A percentile compares a stretch with the other conserved stretches of the same genome.
Conservation (phyloP, 495 filamentous ascomycete species). For the Bathelium albidoporum region DNA sequence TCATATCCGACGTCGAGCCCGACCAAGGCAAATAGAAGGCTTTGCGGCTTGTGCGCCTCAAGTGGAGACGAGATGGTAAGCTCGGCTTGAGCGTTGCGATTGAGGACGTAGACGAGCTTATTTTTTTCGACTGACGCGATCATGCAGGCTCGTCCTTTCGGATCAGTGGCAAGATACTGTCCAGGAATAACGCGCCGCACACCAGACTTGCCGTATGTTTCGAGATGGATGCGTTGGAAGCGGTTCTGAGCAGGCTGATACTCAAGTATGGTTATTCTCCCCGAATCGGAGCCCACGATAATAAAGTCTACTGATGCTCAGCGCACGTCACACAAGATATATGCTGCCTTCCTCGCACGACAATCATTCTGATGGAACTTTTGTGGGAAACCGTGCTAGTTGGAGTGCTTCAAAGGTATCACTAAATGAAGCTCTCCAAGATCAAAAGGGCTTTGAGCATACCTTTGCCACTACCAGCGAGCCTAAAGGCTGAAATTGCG, state of each 20-base stretch:
- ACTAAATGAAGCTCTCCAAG: conserved; percentile 64
- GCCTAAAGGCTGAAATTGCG: conserved; percentile 71
- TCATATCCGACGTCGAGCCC: conserved; percentile 92
- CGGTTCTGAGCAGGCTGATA: conserved; percentile 79
- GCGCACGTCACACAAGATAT: conserved; percentile 38
- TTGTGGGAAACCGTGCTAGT: conserved; percentile 35
- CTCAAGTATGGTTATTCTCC: conserved; percentile 87
- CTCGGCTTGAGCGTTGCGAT: conserved; percentile 87
- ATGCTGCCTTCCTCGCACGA: conserved; percentile 6
- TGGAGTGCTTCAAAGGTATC: conserved; percentile 67
- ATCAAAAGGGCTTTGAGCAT: conserved; percentile 33
- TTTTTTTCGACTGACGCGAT: conserved; percentile 96
- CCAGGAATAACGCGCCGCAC: conserved; percentile 87
- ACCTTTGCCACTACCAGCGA: conserved; percentile 96
- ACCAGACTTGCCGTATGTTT: conserved; percentile 98
- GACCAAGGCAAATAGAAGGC: conserved; percentile 74
- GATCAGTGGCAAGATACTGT: conserved; percentile 88
- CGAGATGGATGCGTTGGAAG: conserved; percentile 81
- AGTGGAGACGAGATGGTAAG: conserved; percentile 93
- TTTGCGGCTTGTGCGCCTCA: conserved; percentile 96
- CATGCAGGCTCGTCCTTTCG: conserved; percentile 88
- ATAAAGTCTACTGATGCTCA: conserved; percentile 80
- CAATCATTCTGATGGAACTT: background rate
- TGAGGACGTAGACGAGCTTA: conserved; percentile 97
- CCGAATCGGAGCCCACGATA: conserved; percentile 89